Evolutionary conservation across 2,329 filamentous ascomycete species (phyloP).

Genomic region (Colletotrichum navitas): DNA sequence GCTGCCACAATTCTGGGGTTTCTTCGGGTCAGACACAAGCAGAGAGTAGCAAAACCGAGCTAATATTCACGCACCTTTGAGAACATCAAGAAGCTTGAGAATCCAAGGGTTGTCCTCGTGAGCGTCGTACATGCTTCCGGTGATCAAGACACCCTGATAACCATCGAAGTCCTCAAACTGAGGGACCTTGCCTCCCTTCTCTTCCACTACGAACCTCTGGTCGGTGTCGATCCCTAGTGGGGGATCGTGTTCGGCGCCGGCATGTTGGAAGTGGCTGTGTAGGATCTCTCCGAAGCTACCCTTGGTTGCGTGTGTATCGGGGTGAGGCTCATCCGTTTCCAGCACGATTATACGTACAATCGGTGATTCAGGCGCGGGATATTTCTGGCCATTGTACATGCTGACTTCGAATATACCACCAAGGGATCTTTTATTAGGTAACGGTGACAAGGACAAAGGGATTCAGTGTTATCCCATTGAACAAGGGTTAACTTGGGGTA

Average conservation of each 20-base stretch:
- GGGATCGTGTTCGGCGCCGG: slow-evolving; percentile 65
- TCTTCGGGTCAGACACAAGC: background rate
- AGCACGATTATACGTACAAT: slow-evolving; percentile 62
- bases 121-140: slow-evolving; percentile 77
- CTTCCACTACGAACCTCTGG: slow-evolving; percentile 66
- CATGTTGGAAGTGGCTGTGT: slow-evolving; percentile 62
- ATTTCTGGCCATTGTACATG: slow-evolving; percentile 25
- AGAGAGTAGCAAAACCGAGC: background rate
- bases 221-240: slow-evolving; percentile 66
- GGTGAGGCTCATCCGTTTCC: slow-evolving; percentile 69
- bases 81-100: slow-evolving; percentile 71
- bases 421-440: background rate
- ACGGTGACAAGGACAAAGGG: background rate
- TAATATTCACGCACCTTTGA: slow-evolving; percentile 53
- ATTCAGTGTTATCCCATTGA: background rate
- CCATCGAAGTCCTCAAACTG: slow-evolving; percentile 65
- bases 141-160: slow-evolving; percentile 80
- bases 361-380: slow-evolving; percentile 30
- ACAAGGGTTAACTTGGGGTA: background rate
- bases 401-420: background rate
- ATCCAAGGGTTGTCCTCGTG: slow-evolving; percentile 82
- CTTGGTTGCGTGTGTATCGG: slow-evolving; percentile 60
- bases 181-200: slow-evolving; percentile 61
- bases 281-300: slow-evolving; percentile 68
- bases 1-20: slow-evolving; percentile 60